A percentile compares a stretch with the other conserved stretches of the same genome.
Conservation (phyloP, 306 rosid genomes). For the Hippophae tibetana region DNA sequence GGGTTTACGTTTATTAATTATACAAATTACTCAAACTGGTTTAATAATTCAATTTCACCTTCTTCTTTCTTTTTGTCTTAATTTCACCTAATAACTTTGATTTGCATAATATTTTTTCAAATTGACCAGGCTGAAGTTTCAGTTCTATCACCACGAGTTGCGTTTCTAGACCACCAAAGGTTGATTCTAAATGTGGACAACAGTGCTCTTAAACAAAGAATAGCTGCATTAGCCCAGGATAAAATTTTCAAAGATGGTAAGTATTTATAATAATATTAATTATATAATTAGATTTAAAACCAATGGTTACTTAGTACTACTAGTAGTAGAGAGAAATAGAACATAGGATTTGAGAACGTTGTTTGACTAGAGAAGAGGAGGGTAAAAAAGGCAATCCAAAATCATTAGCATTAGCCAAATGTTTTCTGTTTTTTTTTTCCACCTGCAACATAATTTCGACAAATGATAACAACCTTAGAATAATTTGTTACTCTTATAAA, state of each 20-base stretch:
- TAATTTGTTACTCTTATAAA: no score
- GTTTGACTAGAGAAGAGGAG: no score
- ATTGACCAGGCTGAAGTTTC: slow-evolving; percentile 78
- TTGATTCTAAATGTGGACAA: slow-evolving; percentile 91
- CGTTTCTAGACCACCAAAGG: slow-evolving; percentile 82
- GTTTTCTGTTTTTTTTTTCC: no score
- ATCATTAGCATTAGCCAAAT: no score
- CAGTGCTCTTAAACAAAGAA: slow-evolving; percentile 95
- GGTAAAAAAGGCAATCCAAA: no score
- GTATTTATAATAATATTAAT: background rate
- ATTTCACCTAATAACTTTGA: background rate
- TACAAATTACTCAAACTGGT: background rate
- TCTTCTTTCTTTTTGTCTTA: background rate
- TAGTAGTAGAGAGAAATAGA: no score
- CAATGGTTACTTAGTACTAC: background rate
- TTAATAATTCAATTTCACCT: background rate
- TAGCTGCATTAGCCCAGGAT: slow-evolving; percentile 88
- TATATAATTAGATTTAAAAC: background rate
- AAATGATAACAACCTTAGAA: no score
- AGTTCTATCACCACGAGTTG: slow-evolving; percentile 78
- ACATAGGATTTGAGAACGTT: no score
- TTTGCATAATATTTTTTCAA: background rate
- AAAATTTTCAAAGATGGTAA: slow-evolving; percentile 93
- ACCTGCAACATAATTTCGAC: no score
- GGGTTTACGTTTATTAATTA: background rate